Evolutionary conservation across 768 basidiomycete genomes (phyloP).

Genomic region (Collybia mongolica): DNA sequence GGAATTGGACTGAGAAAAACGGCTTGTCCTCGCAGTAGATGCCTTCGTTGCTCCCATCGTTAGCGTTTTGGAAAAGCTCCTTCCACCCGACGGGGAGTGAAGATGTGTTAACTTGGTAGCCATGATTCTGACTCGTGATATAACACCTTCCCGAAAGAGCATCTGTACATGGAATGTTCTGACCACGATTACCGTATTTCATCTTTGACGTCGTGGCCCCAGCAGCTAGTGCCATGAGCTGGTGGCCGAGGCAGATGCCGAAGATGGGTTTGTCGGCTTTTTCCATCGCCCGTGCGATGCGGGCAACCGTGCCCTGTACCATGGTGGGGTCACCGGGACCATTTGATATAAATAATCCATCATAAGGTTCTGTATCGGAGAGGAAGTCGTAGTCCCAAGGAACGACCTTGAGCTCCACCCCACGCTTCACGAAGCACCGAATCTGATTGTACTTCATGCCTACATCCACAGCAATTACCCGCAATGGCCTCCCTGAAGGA

Average conservation of each 20-base stretch:
- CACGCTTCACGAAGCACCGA: conserved; percentile 89
- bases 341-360: conserved; percentile 96
- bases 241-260: conserved; percentile 98
- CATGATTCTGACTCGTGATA: conserved; percentile 99
- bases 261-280: conserved; percentile 86
- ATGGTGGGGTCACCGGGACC: conserved; percentile 96
- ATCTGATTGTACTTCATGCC: conserved; percentile 99
- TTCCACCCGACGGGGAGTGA: conserved; percentile 86
- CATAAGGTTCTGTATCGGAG: conserved; percentile 75
- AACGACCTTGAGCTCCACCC: conserved; percentile 94
- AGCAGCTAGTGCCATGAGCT: conserved; percentile 91
- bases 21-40: conserved; percentile 92
- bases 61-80: conserved; percentile 94
- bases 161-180: conserved; percentile 98
- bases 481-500: conserved; percentile 75
- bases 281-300: conserved; percentile 65
- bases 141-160: conserved; percentile 94
- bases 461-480: conserved; percentile 91
- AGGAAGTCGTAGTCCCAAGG: conserved; percentile 97
- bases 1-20: conserved; percentile 99
- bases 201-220: conserved; percentile 96
- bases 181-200: conserved; percentile 99
- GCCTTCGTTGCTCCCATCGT: conserved; percentile 97
- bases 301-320: conserved; percentile 67
- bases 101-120: conserved; percentile 86